These are phyloP conservation scores for Suillus lakei DNA, from an alignment of 768 basidiomycete genomes.

Conservation along the genomic window DNA sequence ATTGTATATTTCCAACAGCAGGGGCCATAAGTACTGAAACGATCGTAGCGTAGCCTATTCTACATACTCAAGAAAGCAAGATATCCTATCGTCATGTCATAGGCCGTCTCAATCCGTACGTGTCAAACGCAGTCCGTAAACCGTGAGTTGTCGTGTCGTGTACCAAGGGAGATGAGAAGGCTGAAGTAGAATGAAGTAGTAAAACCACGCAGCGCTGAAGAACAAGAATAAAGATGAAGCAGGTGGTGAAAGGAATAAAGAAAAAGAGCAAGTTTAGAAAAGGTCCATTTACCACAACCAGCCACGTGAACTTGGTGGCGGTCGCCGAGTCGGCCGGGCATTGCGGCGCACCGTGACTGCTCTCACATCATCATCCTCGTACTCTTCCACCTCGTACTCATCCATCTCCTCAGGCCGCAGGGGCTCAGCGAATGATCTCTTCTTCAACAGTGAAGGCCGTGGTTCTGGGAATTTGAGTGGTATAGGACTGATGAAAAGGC, in stretches of 20 bases:
- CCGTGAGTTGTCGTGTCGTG: constrained; percentile 32
- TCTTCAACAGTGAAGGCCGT: constrained; percentile 75
- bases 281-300: constrained; percentile 60
- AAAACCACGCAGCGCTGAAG: constrained; percentile 15
- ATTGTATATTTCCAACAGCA: constrained; percentile 15
- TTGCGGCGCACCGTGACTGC: constrained; percentile 47
- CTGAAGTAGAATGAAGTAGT: constrained; percentile 10
- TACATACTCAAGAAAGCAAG: constrained; percentile 21
- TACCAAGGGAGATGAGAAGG: constrained; percentile 16
- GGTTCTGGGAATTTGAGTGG: constrained; percentile 71
- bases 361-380: constrained; percentile 47
- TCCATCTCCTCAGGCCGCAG: constrained; percentile 42
- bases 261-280: constrained; percentile 41
- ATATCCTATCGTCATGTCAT: constrained; percentile 13
- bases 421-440: constrained; percentile 45
- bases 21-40: constrained; percentile 7
- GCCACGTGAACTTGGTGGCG: constrained; percentile 44
- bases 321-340: constrained; percentile 50
- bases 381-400: constrained; percentile 42
- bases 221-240: constrained; percentile 22
- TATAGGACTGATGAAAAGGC: constrained; percentile 58
- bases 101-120: constrained; percentile 20
- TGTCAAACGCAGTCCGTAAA: constrained; percentile 23
- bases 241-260: constrained; percentile 23
- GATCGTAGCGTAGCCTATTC: constrained; percentile 16